Conservation (phyloP, 2,329 filamentous ascomycete genomes). For the Cercospora nicotianae region DNA sequence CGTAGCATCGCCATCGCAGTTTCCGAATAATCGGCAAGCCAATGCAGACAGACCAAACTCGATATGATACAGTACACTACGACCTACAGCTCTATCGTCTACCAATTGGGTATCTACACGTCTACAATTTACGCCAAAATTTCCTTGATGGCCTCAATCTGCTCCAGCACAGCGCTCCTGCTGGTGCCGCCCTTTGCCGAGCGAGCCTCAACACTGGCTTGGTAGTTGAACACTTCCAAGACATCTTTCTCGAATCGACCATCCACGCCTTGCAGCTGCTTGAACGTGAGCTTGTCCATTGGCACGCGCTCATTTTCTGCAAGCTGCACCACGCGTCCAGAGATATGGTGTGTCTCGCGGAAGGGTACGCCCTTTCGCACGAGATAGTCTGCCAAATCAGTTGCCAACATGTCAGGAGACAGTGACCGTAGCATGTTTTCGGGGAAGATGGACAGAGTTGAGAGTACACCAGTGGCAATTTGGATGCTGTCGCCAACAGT, state of each 20-base stretch:
- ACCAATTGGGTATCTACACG: not conserved
- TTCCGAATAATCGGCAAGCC: no score
- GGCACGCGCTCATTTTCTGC: slow-evolving; percentile 65
- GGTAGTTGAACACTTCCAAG: slow-evolving; percentile 71
- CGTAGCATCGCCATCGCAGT: no score
- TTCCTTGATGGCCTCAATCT: slow-evolving; percentile 58
- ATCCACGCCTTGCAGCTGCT: slow-evolving; percentile 69
- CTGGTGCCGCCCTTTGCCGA: slow-evolving; percentile 77
- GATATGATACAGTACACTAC: not conserved
- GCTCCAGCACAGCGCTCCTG: slow-evolving; percentile 64
- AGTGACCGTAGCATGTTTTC: slow-evolving; percentile 78
- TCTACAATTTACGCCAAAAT: slow-evolving; percentile 32
- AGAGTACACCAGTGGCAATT: slow-evolving; percentile 78
- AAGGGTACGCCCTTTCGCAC: slow-evolving; percentile 71
- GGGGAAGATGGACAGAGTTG: slow-evolving; percentile 67
- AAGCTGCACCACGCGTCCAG: slow-evolving; percentile 69
- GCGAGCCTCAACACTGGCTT: slow-evolving; percentile 77
- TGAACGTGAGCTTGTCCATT: slow-evolving; percentile 68
- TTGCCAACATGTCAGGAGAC: slow-evolving; percentile 80
- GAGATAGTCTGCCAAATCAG: slow-evolving; percentile 65
- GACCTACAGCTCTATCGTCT: slow-evolving; percentile 2
- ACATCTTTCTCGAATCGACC: slow-evolving; percentile 70
- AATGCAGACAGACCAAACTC: no score
- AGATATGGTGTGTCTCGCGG: slow-evolving; percentile 77
- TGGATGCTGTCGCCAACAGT: slow-evolving; percentile 77